A percentile compares a stretch with the other conserved stretches of the same genome.
These are phyloP conservation scores for Vitellaria paradoxa DNA, from an alignment of 179 eudicot species.

Conservation along the genomic window DNA sequence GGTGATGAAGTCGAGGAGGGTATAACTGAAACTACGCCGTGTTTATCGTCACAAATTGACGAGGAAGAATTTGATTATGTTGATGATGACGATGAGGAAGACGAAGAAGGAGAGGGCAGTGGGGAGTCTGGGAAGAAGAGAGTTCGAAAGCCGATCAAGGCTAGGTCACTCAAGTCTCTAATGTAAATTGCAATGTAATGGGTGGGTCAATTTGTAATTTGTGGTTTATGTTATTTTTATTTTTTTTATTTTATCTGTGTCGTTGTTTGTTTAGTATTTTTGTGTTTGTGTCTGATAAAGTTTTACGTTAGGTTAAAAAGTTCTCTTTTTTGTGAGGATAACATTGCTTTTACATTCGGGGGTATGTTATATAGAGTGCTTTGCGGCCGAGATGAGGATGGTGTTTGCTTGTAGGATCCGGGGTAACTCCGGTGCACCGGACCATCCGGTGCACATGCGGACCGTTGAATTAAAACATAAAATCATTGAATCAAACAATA, in stretches of 20 bases:
- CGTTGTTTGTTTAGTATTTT: background rate
- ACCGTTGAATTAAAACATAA: too few relatives aligned
- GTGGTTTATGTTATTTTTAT: background rate
- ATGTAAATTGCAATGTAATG: slow-evolving; percentile 30
- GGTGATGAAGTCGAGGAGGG: background rate
- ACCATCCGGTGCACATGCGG: too few relatives aligned
- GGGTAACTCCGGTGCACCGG: too few relatives aligned
- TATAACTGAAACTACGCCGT: background rate
- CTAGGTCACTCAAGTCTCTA: slow-evolving; percentile 63
- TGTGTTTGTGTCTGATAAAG: background rate
- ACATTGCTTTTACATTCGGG: background rate
- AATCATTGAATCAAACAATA: too few relatives aligned
- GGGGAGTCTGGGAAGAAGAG: slow-evolving; percentile 24
- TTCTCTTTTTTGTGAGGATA: background rate
- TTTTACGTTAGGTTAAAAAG: background rate
- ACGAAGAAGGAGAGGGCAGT: background rate
- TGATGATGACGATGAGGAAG: slow-evolving; percentile 34
- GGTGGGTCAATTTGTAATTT: background rate
- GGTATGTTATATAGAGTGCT: background rate
- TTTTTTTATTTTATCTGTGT: too few relatives aligned
- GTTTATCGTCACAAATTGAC: background rate
- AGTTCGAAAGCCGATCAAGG: slow-evolving; percentile 60
- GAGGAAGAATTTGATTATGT: slow-evolving; percentile 16
- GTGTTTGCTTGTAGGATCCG: too few relatives aligned
- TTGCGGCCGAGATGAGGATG: too few relatives aligned